These are phyloP conservation scores for Ziziphus jujuba DNA, from an alignment of 306 rosid species.

Conservation along the genomic window DNA sequence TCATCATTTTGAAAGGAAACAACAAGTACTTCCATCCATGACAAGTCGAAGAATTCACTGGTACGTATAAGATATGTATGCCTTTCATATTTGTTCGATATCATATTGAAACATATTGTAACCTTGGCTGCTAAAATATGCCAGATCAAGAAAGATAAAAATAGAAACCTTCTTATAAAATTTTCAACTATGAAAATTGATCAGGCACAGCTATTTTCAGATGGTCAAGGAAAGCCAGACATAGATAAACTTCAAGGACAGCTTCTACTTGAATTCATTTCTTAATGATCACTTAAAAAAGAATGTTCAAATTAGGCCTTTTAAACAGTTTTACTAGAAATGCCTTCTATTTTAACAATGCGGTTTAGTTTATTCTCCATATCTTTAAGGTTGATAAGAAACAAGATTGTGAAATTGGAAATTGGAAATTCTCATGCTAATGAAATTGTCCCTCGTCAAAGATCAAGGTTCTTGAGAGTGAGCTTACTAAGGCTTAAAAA, in stretches of 20 bases:
- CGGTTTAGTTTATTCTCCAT: too few species aligned
- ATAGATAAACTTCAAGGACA: constrained; percentile 7
- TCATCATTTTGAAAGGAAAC: constrained; percentile 2
- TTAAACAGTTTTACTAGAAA: too few species aligned
- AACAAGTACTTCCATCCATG: too few species aligned
- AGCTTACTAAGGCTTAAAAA: too few species aligned
- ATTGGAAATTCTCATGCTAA: too few species aligned
- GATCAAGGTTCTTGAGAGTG: too few species aligned
- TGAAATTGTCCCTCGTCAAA: too few species aligned
- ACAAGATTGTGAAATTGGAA: too few species aligned
- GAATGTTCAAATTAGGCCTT: too few species aligned
- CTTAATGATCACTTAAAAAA: too few species aligned
- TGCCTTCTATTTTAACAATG: too few species aligned
- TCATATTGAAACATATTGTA: not conserved
- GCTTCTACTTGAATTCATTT: not conserved
- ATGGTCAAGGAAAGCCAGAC: not conserved
- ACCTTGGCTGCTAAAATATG: constrained; percentile 1
- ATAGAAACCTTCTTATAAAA: constrained; percentile 5
- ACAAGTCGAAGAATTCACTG: constrained; percentile 28
- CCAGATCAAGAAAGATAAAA: constrained; percentile 17
- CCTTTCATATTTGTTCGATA: not conserved
- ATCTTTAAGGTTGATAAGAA: too few species aligned
- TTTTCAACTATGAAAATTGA: not conserved
- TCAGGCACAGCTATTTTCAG: constrained; percentile 5
- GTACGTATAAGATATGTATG: constrained; percentile 24